Conservation (phyloP, 2,329 filamentous ascomycete species). For the Fusarium vanettenii region DNA sequence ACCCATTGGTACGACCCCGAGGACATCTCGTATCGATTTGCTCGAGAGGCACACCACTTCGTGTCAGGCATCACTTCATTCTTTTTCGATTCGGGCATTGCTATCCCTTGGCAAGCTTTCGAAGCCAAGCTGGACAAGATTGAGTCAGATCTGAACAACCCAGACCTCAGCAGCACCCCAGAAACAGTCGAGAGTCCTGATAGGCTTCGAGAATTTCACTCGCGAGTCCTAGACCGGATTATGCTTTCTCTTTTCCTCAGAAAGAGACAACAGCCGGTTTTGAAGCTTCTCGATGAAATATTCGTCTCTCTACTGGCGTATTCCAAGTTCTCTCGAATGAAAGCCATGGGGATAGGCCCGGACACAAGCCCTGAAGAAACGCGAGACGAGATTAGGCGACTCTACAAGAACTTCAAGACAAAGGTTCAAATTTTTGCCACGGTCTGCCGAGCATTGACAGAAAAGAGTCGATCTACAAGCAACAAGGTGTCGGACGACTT, state of each 20-base stretch:
- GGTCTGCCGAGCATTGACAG: slow-evolving; percentile 75
- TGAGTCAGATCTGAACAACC: slow-evolving; percentile 64
- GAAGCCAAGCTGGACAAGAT: slow-evolving; percentile 73
- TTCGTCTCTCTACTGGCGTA: slow-evolving; percentile 80
- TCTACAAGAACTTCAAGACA: slow-evolving; percentile 76
- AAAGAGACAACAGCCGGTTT: slow-evolving; percentile 78
- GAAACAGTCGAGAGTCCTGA: slow-evolving; percentile 66
- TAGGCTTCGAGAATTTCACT: slow-evolving; percentile 75
- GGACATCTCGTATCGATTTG: slow-evolving; percentile 67
- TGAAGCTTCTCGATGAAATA: slow-evolving; percentile 80
- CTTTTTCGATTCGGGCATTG: slow-evolving; percentile 83
- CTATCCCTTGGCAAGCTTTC: slow-evolving; percentile 78
- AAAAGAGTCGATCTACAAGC: slow-evolving; percentile 63
- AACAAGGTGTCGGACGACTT: slow-evolving; percentile 44
- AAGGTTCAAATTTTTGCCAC: slow-evolving; percentile 80
- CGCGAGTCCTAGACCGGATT: slow-evolving; percentile 79
- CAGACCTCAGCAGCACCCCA: slow-evolving; percentile 51
- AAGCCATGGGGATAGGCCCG: slow-evolving; percentile 46
- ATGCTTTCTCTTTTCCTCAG: slow-evolving; percentile 79
- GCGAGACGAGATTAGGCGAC: slow-evolving; percentile 46
- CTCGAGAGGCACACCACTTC: slow-evolving; percentile 84
- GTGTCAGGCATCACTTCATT: slow-evolving; percentile 79
- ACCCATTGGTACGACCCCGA: slow-evolving; percentile 50
- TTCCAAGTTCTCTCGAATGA: slow-evolving; percentile 62
- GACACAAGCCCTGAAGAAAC: slow-evolving; percentile 14